Conservation (phyloP, 495 filamentous ascomycete species). For the Friedmanniomyces endolithicus region DNA sequence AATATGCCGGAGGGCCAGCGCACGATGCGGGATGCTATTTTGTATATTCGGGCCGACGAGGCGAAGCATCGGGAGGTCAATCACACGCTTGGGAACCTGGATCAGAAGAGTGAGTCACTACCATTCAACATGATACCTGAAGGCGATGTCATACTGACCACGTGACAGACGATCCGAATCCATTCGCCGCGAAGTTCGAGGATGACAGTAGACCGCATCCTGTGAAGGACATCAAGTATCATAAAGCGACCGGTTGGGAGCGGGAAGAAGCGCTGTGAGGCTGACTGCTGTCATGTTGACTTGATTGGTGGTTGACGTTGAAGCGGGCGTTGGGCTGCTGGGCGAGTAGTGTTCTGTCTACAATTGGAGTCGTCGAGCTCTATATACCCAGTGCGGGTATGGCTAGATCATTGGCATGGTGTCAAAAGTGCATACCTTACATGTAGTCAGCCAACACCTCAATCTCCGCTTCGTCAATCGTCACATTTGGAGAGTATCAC, state of each 20-base stretch:
- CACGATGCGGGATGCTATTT: conserved; percentile 72
- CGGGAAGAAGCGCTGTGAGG: conserved; percentile 62
- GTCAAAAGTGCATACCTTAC: no score
- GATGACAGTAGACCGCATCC: conserved; percentile 51
- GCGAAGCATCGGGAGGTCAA: conserved; percentile 97
- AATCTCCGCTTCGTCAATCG: no score
- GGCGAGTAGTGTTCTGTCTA: no score
- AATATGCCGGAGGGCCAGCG: conserved; percentile 74
- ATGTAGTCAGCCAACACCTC: no score
- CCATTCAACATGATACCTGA: background rate
- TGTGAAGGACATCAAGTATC: conserved; percentile 53
- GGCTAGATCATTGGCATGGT: no score
- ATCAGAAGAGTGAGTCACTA: conserved; percentile 6
- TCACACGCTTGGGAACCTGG: conserved; percentile 57
- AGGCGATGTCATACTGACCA: conserved; percentile 24
- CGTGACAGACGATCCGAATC: conserved; percentile 76
- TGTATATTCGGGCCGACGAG: conserved; percentile 88
- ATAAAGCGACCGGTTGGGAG: conserved; percentile 68
- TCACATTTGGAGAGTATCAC: no score
- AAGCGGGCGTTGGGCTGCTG: conserved; percentile 7
- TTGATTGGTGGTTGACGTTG: background rate
- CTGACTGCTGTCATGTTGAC: no score
- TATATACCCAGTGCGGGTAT: no score
- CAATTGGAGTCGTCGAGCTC: no score
- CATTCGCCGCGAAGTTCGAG: conserved; percentile 68